Percentiles rank a stretch among this genome's conserved stretches.
These are phyloP conservation scores for Alternaria angustiovoidea DNA, from an alignment of 2,329 filamentous ascomycete genomes.

Conservation along the genomic window DNA sequence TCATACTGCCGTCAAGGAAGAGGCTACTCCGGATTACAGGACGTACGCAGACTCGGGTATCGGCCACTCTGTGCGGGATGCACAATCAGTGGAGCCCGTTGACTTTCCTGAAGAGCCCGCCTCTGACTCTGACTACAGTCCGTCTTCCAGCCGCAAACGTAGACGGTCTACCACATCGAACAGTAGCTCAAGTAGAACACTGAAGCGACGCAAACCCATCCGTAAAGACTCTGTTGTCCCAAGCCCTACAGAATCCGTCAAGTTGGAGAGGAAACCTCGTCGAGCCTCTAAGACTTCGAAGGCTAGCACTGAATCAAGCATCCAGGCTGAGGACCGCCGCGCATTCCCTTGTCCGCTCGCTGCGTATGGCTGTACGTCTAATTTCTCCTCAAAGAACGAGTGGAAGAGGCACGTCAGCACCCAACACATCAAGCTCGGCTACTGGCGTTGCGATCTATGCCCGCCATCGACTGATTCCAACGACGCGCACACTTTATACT, in stretches of 20 bases:
- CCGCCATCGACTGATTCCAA: conserved; percentile 45
- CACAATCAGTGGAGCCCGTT: conserved; percentile 49
- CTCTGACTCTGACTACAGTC: conserved; percentile 49
- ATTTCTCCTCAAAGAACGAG: conserved; percentile 86
- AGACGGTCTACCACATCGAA: conserved; percentile 40
- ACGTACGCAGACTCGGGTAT: conserved; percentile 39
- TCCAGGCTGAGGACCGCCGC: conserved; percentile 44
- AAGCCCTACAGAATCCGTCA: conserved; percentile 14
- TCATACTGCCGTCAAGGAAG: conserved; percentile 24
- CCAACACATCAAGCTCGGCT: conserved; percentile 78
- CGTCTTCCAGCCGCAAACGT: conserved; percentile 29
- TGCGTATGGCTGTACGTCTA: conserved; percentile 76
- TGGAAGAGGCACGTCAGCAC: conserved; percentile 90
- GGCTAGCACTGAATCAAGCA: conserved; percentile 13
- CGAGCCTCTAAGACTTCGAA: conserved; percentile 21
- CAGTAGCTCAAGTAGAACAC: conserved; percentile 22
- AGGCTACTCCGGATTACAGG: conserved; percentile 20
- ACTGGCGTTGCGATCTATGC: conserved; percentile 78
- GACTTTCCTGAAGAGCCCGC: conserved; percentile 38
- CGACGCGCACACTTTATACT: conserved; percentile 36
- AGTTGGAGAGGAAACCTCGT: conserved; percentile 31
- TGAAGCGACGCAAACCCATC: conserved; percentile 29
- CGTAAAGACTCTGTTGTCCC: conserved; percentile 33
- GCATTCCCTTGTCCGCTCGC: conserved; percentile 81
- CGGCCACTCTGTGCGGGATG: conserved; percentile 40